These are phyloP conservation scores for Penicillium sclerotiorum DNA, from an alignment of 2,329 filamentous ascomycete genomes.

Conservation along the genomic window DNA sequence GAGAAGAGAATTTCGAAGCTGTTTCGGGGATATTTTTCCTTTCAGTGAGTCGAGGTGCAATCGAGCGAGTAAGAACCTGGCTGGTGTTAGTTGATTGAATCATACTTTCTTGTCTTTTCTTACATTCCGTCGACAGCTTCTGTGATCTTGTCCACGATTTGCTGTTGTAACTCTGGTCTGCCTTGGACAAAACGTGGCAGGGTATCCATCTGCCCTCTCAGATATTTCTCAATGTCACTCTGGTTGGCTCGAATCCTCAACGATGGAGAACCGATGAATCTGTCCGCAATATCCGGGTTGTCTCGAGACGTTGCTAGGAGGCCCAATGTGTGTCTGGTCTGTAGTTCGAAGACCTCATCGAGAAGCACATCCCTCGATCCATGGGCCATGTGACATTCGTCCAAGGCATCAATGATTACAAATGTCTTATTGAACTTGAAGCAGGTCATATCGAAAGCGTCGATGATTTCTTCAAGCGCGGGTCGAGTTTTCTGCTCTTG, in stretches of 20 bases:
- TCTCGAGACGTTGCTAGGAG: not conserved
- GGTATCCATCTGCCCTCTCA: not conserved
- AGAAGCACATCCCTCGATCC: not conserved
- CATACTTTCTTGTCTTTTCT: not conserved
- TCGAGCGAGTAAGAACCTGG: not conserved
- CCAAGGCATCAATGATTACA: slow-evolving; percentile 25
- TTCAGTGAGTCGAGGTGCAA: not conserved
- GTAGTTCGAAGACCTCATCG: not conserved
- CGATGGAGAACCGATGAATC: not conserved
- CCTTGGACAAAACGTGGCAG: slow-evolving; percentile 2
- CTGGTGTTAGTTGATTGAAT: not conserved
- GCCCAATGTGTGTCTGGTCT: not conserved
- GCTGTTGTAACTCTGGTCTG: slow-evolving; percentile 13
- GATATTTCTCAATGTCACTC: not conserved
- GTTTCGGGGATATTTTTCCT: not conserved
- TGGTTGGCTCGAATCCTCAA: not conserved
- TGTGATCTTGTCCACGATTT: slow-evolving; percentile 12
- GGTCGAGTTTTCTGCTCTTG: slow-evolving; percentile 6
- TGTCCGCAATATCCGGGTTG: not conserved
- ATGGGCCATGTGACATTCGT: slow-evolving; percentile 14
- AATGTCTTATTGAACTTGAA: slow-evolving; percentile 11
- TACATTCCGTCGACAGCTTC: not conserved
- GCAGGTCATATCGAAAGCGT: not conserved
- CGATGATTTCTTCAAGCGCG: slow-evolving; percentile 11
- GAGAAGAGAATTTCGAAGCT: not conserved